Evolutionary conservation across 805 yeast genomes (phyloP).

Genomic region (Monosporozyma aerobia): DNA sequence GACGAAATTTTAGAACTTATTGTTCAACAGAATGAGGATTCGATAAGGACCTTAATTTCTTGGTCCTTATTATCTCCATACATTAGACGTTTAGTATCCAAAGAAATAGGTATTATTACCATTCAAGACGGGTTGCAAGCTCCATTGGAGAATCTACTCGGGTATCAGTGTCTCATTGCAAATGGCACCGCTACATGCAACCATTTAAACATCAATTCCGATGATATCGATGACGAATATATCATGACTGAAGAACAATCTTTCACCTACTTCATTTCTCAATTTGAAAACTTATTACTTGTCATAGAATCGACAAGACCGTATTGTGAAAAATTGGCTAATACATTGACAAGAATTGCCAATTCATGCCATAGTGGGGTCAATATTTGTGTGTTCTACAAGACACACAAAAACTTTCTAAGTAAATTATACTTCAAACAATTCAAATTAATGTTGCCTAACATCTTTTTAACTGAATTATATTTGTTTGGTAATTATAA

Average conservation of each 20-base stretch:
- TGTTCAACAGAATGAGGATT: conserved; percentile 14
- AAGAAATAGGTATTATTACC: conserved; percentile 18
- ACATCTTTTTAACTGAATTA: conserved; percentile 17
- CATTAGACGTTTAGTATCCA: conserved; percentile 6
- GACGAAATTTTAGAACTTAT: conserved; percentile 20
- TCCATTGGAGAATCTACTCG: conserved; percentile 5
- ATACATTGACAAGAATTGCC: conserved; percentile 9
- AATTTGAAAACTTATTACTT: conserved; percentile 12
- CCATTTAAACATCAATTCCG: conserved; percentile 9
- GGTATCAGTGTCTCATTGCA: conserved; percentile 10
- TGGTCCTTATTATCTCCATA: conserved; percentile 18
- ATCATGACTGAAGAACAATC: not conserved
- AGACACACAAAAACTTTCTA: conserved; percentile 16
- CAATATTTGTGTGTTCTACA: conserved; percentile 18
- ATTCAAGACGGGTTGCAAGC: conserved; percentile 11
- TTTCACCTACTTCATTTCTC: conserved; percentile 8
- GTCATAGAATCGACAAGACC: conserved; percentile 16
- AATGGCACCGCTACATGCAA: conserved; percentile 1
- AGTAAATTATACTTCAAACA: conserved; percentile 24
- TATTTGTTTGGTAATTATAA: conserved; percentile 16
- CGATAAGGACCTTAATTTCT: conserved; percentile 18
- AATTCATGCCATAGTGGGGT: conserved; percentile 5
- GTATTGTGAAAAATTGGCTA: conserved; percentile 17
- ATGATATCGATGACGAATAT: conserved; percentile 5
- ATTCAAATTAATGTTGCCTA: conserved; percentile 6